phyloP scores from a whole-genome alignment of 441 rosid genomes.

The Kokia cookei region DNA sequence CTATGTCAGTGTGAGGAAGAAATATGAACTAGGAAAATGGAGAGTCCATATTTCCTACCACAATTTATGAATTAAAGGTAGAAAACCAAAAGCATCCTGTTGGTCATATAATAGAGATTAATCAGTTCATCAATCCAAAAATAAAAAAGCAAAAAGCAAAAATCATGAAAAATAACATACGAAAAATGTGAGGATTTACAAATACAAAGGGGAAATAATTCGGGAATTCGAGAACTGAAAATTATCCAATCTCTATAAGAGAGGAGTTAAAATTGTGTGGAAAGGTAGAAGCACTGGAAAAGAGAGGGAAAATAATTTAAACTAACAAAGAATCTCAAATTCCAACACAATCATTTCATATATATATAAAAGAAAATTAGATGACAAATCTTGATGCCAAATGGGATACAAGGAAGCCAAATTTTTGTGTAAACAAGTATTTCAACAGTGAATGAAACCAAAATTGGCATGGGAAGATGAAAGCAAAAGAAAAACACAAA shows the following conservation, averaged over 20 bases:
- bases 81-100: not conserved
- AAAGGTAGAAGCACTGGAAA: not conserved
- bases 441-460: not conserved
- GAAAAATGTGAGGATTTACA: not conserved
- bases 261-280: not conserved
- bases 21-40: conserved; percentile 87
- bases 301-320: too few relatives aligned
- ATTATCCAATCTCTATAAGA: not conserved
- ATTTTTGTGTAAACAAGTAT: not conserved
- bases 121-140: not conserved
- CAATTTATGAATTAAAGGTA: not conserved
- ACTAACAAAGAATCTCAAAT: too few relatives aligned
- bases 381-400: not conserved
- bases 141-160: not conserved
- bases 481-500: not conserved
- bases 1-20: conserved; percentile 38
- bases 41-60: conserved; percentile 46
- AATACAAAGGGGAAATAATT: not conserved
- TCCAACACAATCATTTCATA: too few relatives aligned
- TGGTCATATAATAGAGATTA: not conserved
- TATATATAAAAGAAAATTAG: too few relatives aligned
- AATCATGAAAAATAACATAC: not conserved
- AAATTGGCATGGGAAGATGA: not conserved
- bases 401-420: conserved; percentile 4
- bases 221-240: not conserved